These are phyloP conservation scores for Penicillium psychrofluorescens DNA, from an alignment of 495 filamentous ascomycete species.

Conservation along the genomic window DNA sequence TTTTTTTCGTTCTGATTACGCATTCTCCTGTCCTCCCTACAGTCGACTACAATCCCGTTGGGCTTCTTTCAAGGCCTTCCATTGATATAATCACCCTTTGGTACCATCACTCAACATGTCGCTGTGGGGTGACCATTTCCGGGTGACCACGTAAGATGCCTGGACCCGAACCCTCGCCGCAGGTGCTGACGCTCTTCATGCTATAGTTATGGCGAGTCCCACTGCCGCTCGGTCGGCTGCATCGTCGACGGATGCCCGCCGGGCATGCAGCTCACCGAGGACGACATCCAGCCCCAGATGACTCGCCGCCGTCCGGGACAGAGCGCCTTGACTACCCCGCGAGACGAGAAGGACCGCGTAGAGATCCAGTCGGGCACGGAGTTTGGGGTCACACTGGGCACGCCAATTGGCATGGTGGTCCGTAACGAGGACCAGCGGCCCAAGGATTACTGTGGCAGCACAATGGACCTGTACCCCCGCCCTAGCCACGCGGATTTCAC, in stretches of 20 bases:
- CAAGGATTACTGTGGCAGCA: conserved; percentile 85
- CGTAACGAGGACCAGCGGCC: conserved; percentile 90
- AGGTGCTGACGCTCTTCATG: conserved; percentile 3
- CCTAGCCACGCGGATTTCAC: conserved; percentile 96
- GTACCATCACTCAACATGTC: conserved; percentile 53
- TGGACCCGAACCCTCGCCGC: conserved; percentile 8
- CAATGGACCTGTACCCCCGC: conserved; percentile 86
- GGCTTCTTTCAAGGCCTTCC: not conserved
- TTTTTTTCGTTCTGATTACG: not conserved
- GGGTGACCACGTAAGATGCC: conserved; percentile 68
- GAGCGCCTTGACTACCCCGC: conserved; percentile 81
- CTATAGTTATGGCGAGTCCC: conserved; percentile 77
- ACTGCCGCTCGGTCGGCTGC: conserved; percentile 84
- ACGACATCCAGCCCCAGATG: conserved; percentile 92
- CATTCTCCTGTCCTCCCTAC: not conserved
- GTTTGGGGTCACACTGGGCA: conserved; percentile 84
- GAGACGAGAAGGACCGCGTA: conserved; percentile 87
- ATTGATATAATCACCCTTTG: not conserved
- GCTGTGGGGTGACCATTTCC: conserved; percentile 81
- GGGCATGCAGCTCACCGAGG: conserved; percentile 80
- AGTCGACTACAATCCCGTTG: not conserved
- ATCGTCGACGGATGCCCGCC: conserved; percentile 87
- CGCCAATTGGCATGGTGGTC: conserved; percentile 84
- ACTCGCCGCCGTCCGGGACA: conserved; percentile 87
- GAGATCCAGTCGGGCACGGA: conserved; percentile 93